Conservation (phyloP, 2,329 filamentous ascomycete species). For the Fusarium verticillioides region DNA sequence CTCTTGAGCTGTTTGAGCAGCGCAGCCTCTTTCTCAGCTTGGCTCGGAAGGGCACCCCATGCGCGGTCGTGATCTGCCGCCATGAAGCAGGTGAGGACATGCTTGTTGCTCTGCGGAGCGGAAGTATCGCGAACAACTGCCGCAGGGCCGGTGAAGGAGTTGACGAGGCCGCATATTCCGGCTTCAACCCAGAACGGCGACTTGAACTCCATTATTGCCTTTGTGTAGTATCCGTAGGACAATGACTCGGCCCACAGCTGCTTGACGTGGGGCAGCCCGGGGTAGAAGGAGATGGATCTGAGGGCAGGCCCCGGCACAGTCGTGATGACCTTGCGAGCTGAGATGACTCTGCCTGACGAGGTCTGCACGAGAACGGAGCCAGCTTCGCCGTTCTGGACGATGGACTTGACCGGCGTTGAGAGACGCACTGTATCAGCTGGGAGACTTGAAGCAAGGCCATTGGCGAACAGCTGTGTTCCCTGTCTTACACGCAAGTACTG, state of each 20-base stretch:
- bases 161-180: conserved; percentile 12
- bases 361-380: background rate
- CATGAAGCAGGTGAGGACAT: background rate
- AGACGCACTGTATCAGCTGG: background rate
- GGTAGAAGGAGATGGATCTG: background rate
- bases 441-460: background rate
- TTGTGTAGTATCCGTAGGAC: conserved; percentile 25
- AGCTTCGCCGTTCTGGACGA: background rate
- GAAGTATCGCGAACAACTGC: background rate
- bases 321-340: background rate
- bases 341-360: background rate
- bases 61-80: background rate
- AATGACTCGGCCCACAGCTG: background rate
- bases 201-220: conserved; percentile 24
- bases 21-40: background rate
- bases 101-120: background rate
- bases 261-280: background rate
- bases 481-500: conserved; percentile 21
- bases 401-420: background rate
- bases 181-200: conserved; percentile 17
- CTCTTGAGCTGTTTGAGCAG: background rate
- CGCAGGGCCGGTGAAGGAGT: background rate
- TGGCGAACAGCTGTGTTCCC: conserved; percentile 2
- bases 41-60: background rate
- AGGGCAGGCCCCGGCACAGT: background rate